These are phyloP conservation scores for Xerocomus amazonicus DNA, from an alignment of 1,284 basidiomycete species.

Conservation along the genomic window DNA sequence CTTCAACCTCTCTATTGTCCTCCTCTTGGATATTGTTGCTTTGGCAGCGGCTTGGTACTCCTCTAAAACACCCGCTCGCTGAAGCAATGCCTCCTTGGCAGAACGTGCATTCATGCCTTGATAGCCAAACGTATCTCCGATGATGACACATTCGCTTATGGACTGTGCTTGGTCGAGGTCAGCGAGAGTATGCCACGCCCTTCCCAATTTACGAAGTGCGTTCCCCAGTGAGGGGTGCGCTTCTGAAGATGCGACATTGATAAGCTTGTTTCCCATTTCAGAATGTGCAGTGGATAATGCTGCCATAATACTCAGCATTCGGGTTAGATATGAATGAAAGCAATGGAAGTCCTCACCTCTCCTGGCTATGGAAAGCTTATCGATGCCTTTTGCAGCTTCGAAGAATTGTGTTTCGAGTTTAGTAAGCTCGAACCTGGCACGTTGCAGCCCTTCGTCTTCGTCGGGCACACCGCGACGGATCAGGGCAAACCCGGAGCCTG, in stretches of 20 bases:
- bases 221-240: constrained; percentile 76
- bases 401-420: constrained; percentile 88
- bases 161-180: constrained; percentile 84
- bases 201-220: constrained; percentile 79
- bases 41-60: constrained; percentile 91
- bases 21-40: constrained; percentile 84
- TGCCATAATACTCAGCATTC: constrained; percentile 29
- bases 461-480: constrained; percentile 73
- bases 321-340: not conserved
- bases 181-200: constrained; percentile 79
- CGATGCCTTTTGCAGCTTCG: constrained; percentile 83
- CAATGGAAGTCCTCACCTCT: constrained; percentile 51
- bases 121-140: constrained; percentile 90
- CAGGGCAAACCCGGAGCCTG: constrained; percentile 62
- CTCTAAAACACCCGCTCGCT: constrained; percentile 84
- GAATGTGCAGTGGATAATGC: constrained; percentile 73
- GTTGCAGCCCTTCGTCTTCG: constrained; percentile 81
- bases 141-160: constrained; percentile 87
- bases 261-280: constrained; percentile 86
- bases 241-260: constrained; percentile 86
- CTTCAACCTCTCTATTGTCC: constrained; percentile 87
- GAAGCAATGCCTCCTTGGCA: constrained; percentile 86
- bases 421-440: constrained; percentile 86
- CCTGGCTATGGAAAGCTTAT: constrained; percentile 75
- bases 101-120: constrained; percentile 93